These are phyloP conservation scores for Trifolium dubium DNA, from an alignment of 306 rosid species.

Conservation along the genomic window DNA sequence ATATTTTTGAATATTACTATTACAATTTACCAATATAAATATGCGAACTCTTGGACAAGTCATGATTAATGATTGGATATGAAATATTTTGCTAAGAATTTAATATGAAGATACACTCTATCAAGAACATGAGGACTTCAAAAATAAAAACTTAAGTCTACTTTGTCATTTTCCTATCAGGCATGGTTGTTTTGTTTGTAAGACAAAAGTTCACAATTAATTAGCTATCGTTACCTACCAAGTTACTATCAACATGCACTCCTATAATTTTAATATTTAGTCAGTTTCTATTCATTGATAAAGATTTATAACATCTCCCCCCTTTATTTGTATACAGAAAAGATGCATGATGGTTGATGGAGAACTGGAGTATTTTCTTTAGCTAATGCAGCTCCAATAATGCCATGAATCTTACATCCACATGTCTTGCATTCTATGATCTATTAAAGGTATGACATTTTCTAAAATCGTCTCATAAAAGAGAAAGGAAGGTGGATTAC, in stretches of 20 bases:
- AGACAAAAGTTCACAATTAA: neutral
- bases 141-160: neutral
- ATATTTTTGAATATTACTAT: slow-evolving; percentile 4
- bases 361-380: slow-evolving; percentile 25
- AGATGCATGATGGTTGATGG: slow-evolving; percentile 16
- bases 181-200: neutral
- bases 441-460: slow-evolving; percentile 16
- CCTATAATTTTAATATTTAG: slow-evolving; percentile 1
- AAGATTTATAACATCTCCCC: slow-evolving; percentile 1
- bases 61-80: slow-evolving; percentile 2
- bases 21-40: slow-evolving; percentile 3
- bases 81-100: slow-evolving; percentile 1
- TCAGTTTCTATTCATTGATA: slow-evolving; percentile 1
- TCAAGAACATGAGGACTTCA: neutral
- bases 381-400: neutral
- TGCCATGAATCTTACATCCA: neutral
- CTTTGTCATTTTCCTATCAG: slow-evolving; percentile 11
- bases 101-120: neutral
- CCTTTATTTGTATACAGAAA: slow-evolving; percentile 8
- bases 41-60: neutral
- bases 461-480: slow-evolving; percentile 22
- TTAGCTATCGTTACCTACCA: neutral
- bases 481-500: slow-evolving; percentile 1
- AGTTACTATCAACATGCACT: neutral
- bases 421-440: neutral